phyloP scores from a whole-genome alignment of 192 early-diverging fungal genomes.

The Rhizophagus sp. region DNA sequence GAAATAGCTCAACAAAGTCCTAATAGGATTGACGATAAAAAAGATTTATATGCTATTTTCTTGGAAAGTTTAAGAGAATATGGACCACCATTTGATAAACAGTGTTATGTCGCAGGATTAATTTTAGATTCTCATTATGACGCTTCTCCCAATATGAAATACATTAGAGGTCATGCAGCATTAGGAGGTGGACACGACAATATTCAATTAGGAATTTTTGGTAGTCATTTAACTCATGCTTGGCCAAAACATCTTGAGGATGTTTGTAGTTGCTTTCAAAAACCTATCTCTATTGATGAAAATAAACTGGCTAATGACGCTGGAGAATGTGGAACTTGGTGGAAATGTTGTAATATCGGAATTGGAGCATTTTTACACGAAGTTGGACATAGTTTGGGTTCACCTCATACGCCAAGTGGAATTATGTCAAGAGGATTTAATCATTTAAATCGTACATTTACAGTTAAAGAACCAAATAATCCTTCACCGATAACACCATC shows the following conservation, averaged over 20 bases:
- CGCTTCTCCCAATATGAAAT: conserved; percentile 29
- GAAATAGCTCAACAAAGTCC: conserved; percentile 62
- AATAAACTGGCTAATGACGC: conserved; percentile 59
- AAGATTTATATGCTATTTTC: conserved; percentile 52
- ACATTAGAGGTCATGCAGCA: conserved; percentile 63
- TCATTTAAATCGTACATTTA: conserved; percentile 67
- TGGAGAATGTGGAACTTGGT: conserved; percentile 59
- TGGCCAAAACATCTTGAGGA: conserved; percentile 66
- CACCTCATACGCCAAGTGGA: conserved; percentile 58
- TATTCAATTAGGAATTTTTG: conserved; percentile 64
- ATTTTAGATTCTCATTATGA: conserved; percentile 66
- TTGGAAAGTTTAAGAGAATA: conserved; percentile 54
- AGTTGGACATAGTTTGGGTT: conserved; percentile 63
- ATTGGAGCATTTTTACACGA: conserved; percentile 72
- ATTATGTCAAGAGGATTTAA: conserved; percentile 69
- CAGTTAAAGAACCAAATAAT: conserved; percentile 54
- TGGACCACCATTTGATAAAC: conserved; percentile 42
- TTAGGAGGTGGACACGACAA: conserved; percentile 59
- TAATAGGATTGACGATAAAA: conserved; percentile 33
- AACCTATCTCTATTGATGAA: conserved; percentile 60
- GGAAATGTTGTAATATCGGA: conserved; percentile 65
- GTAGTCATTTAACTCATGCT: conserved; percentile 63
- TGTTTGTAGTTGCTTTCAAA: conserved; percentile 53
- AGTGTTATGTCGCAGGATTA: conserved; percentile 54
- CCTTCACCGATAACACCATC: conserved; percentile 48